Conservation (phyloP, 2,329 filamentous ascomycete species). For the Ramularia collo-cygni region DNA sequence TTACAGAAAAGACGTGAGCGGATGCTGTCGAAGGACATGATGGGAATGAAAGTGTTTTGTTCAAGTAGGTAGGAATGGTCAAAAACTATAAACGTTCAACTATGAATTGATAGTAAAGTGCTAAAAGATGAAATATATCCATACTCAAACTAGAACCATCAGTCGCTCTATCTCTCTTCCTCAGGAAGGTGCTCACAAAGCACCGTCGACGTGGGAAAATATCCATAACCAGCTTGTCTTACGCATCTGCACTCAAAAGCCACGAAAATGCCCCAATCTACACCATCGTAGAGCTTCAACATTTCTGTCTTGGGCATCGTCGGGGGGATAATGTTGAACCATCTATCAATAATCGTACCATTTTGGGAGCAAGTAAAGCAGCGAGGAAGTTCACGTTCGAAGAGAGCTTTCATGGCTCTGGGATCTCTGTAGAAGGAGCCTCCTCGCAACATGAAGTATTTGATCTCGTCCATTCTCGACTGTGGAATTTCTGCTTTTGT, state of each 20-base stretch:
- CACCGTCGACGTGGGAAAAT: no score
- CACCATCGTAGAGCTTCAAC: conserved; percentile 4
- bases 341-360: conserved; percentile 7
- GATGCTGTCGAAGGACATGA: no score
- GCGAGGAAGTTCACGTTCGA: conserved; percentile 7
- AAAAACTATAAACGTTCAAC: no score
- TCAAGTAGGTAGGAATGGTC: no score
- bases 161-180: no score
- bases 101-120: no score
- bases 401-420: conserved; percentile 6
- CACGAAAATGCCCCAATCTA: conserved; percentile 11
- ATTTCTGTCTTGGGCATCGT: conserved; percentile 3
- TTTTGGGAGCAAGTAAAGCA: conserved; percentile 1
- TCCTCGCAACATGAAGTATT: conserved; percentile 3
- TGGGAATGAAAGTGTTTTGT: no score
- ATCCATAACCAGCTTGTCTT: no score
- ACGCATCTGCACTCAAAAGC: conserved; percentile 11
- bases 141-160: no score
- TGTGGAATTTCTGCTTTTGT: conserved; percentile 5
- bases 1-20: no score
- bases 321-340: conserved; percentile 3
- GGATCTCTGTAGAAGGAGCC: conserved; percentile 10
- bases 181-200: conserved; percentile 5
- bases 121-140: no score
- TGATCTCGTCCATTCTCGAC: conserved; percentile 9